Percentiles rank a stretch among this genome's conserved stretches.
These are phyloP conservation scores for Rusavskia elegans DNA, from an alignment of 495 filamentous ascomycete genomes.

Conservation along the genomic window DNA sequence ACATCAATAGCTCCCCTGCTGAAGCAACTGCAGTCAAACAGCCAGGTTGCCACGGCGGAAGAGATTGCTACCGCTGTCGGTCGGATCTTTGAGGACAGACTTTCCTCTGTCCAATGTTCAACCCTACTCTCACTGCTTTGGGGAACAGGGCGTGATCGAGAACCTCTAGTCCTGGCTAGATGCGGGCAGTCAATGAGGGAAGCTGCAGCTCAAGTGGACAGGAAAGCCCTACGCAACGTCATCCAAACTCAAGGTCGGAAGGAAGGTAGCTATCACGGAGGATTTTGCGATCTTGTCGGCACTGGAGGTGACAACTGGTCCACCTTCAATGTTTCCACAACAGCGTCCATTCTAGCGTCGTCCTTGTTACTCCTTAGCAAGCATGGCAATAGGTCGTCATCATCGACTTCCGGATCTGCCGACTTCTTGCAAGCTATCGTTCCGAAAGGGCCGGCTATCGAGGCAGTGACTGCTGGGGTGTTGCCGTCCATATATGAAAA, in stretches of 20 bases:
- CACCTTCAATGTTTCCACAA: constrained; percentile 96
- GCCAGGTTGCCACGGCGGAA: constrained; percentile 31
- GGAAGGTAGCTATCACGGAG: constrained; percentile 56
- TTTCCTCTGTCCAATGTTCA: constrained; percentile 69
- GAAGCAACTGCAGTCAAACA: background rate
- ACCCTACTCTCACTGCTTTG: constrained; percentile 77
- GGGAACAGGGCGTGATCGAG: constrained; percentile 64
- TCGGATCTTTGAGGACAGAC: constrained; percentile 69
- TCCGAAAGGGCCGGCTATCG: constrained; percentile 55
- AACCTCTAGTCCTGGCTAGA: constrained; percentile 46
- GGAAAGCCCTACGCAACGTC: constrained; percentile 36
- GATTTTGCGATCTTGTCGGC: constrained; percentile 91
- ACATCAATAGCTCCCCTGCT: constrained; percentile 1
- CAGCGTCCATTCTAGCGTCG: constrained; percentile 81
- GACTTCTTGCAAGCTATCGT: constrained; percentile 65
- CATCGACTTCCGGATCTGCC: constrained; percentile 87
- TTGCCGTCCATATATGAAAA: constrained; percentile 51
- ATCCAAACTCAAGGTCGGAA: constrained; percentile 37
- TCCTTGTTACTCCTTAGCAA: constrained; percentile 71
- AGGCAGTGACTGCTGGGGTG: constrained; percentile 51
- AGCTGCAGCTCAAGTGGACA: constrained; percentile 51
- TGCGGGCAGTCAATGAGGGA: constrained; percentile 54
- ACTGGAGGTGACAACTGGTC: constrained; percentile 93
- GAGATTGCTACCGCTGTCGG: constrained; percentile 81
- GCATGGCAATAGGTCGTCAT: constrained; percentile 92